A percentile compares a stretch with the other conserved stretches of the same genome.
These are phyloP conservation scores for Climacium dendroides DNA, from an alignment of 225 moss, liverwort and hornwort genomes.

Conservation along the genomic window DNA sequence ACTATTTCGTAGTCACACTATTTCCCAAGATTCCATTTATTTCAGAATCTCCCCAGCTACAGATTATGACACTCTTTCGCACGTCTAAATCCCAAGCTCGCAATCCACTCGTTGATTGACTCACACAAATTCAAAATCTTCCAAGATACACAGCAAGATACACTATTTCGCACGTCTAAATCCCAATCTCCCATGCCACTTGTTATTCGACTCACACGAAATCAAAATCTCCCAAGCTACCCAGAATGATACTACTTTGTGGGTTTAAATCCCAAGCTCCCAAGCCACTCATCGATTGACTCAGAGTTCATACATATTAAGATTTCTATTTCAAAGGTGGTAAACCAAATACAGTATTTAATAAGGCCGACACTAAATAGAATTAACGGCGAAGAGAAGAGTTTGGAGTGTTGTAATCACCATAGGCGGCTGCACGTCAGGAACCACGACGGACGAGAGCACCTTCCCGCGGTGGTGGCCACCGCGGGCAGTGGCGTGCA, in stretches of 20 bases:
- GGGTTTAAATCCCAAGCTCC: neutral
- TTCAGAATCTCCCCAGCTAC: neutral
- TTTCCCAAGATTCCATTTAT: neutral
- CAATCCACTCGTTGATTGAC: neutral
- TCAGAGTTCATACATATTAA: neutral
- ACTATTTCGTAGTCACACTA: too few relatives aligned
- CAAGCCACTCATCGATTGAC: neutral
- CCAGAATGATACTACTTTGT: neutral
- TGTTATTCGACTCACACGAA: neutral
- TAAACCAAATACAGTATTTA: too few relatives aligned
- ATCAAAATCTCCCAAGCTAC: neutral
- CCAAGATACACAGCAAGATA: neutral
- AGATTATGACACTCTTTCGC: neutral
- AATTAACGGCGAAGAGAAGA: neutral
- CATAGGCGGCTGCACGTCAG: slow-evolving; percentile 95
- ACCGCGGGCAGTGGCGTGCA: slow-evolving; percentile 85
- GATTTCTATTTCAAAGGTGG: neutral
- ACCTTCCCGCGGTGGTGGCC: slow-evolving; percentile 92
- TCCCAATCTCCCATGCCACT: neutral
- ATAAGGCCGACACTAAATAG: neutral
- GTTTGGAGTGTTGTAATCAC: slow-evolving; percentile 1
- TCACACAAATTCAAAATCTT: neutral
- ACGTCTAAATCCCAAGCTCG: neutral
- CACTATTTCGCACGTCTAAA: neutral
- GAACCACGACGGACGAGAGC: slow-evolving; percentile 59